Evolutionary conservation across 805 yeast genomes (phyloP).

Genomic region (Saccharomyces paradoxus): DNA sequence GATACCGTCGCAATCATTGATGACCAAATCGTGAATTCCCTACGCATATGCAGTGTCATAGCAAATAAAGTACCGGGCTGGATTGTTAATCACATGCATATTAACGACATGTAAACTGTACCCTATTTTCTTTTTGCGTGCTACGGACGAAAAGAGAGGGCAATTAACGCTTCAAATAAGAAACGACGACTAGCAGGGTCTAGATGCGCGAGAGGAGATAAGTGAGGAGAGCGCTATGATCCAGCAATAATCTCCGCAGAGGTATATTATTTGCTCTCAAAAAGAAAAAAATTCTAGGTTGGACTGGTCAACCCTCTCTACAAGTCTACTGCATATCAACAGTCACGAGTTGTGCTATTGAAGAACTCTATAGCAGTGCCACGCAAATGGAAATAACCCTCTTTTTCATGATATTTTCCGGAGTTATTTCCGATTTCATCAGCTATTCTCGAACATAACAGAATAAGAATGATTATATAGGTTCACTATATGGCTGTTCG

Average conservation of each 20-base stretch:
- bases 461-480: neutral
- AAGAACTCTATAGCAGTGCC: too few relatives aligned
- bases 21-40: neutral
- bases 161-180: neutral
- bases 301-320: too few relatives aligned
- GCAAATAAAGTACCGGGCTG: neutral
- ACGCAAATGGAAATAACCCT: neutral
- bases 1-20: neutral
- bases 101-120: neutral
- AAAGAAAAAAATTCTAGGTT: neutral
- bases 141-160: neutral
- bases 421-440: neutral
- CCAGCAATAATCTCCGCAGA: neutral
- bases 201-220: neutral
- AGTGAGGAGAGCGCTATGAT: neutral
- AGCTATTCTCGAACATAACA: neutral
- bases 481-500: neutral
- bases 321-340: too few relatives aligned
- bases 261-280: neutral
- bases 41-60: neutral
- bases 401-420: neutral
- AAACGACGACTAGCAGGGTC: neutral
- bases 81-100: neutral
- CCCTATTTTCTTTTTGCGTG: neutral
- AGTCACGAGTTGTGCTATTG: too few relatives aligned